Evolutionary conservation across 2,329 filamentous ascomycete genomes (phyloP).

Genomic region (Aspergillus luchuensis): DNA sequence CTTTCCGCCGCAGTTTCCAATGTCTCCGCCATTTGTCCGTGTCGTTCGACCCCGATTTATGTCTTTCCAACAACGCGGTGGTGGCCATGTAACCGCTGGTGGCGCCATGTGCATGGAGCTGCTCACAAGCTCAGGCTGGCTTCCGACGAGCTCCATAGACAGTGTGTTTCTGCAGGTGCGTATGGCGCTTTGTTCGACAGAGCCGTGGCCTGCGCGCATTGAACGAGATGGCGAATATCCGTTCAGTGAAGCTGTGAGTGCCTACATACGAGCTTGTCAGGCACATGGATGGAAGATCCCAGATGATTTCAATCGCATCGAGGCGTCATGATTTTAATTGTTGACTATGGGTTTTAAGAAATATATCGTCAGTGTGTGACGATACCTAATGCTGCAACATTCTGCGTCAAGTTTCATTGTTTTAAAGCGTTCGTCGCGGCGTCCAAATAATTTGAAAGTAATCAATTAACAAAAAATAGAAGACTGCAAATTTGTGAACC

Average conservation of each 20-base stretch:
- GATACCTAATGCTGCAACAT: too few relatives aligned
- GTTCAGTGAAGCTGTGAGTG: slow-evolving; percentile 70
- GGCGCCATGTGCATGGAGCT: slow-evolving; percentile 85
- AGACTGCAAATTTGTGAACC: too few relatives aligned
- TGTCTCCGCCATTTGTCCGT: slow-evolving; percentile 79
- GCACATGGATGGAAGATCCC: slow-evolving; percentile 75
- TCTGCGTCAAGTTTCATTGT: too few relatives aligned
- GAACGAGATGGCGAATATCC: slow-evolving; percentile 59
- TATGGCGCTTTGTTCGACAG: slow-evolving; percentile 68
- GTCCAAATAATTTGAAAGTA: too few relatives aligned
- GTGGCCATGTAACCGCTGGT: slow-evolving; percentile 81
- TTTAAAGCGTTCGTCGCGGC: too few relatives aligned
- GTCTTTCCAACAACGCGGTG: slow-evolving; percentile 70
- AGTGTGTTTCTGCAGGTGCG: slow-evolving; percentile 79
- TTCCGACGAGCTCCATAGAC: slow-evolving; percentile 71
- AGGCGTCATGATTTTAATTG: neutral
- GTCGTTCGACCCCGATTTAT: slow-evolving; percentile 80
- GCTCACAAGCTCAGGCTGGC: slow-evolving; percentile 82
- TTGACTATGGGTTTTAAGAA: too few relatives aligned
- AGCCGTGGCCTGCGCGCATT: slow-evolving; percentile 73
- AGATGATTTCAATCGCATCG: slow-evolving; percentile 57
- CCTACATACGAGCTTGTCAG: slow-evolving; percentile 68
- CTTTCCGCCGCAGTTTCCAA: slow-evolving; percentile 74
- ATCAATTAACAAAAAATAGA: too few relatives aligned
- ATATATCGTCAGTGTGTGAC: too few relatives aligned